Evolutionary conservation across 1,284 basidiomycete genomes (phyloP).

Genomic region (Sporisorium iseilematis-ciliati): DNA sequence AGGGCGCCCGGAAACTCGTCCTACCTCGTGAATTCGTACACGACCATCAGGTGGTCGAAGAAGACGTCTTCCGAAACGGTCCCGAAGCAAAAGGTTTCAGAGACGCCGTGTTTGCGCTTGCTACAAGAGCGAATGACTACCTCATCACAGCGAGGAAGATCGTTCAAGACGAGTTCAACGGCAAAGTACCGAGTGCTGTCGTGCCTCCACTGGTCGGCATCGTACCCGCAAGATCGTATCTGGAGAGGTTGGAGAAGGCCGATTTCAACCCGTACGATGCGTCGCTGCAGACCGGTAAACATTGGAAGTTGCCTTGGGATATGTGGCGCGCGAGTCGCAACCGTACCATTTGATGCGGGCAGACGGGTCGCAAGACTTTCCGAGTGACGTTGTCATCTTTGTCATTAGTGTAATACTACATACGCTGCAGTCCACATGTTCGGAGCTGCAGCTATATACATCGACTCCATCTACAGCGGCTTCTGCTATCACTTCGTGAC

Average conservation of each 20-base stretch:
- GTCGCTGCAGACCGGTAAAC: conserved; percentile 76
- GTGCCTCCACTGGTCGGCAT: conserved; percentile 84
- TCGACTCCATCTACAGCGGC: not conserved
- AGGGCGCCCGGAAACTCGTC: conserved; percentile 76
- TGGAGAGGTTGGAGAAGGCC: conserved; percentile 79
- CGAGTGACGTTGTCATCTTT: not conserved
- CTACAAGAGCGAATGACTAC: conserved; percentile 90
- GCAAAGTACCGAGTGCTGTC: conserved; percentile 76
- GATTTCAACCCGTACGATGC: conserved; percentile 87
- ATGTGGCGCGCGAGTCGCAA: conserved; percentile 79
- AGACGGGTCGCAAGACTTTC: not conserved
- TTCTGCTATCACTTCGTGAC: not conserved
- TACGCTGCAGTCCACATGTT: not conserved
- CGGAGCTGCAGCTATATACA: not conserved
- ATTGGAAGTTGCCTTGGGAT: conserved; percentile 87
- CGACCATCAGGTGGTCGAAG: conserved; percentile 83
- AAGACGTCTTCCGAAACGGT: conserved; percentile 84
- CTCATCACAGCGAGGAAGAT: conserved; percentile 84
- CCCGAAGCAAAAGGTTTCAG: conserved; percentile 76
- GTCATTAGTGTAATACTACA: conserved; percentile 20
- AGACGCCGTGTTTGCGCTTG: conserved; percentile 86
- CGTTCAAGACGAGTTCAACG: conserved; percentile 76
- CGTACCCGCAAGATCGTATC: conserved; percentile 80
- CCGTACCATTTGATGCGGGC: conserved; percentile 67
- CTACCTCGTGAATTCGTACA: conserved; percentile 87